Evolutionary conservation across 1,284 basidiomycete species (phyloP).

Genomic region (Fomitopsis schrenkii): DNA sequence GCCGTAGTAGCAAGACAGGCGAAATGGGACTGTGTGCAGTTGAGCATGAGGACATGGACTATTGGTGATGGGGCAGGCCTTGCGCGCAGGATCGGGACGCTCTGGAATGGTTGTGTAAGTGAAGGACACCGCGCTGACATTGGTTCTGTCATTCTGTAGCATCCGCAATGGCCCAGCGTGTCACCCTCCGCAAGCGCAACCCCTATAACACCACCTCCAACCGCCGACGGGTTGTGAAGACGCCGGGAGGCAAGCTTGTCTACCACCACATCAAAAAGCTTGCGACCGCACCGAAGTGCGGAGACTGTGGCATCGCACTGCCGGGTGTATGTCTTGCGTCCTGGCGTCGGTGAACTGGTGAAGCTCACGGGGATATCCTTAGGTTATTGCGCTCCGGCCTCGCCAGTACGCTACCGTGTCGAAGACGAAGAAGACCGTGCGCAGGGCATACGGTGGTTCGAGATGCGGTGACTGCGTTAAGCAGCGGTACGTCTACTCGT

Average conservation of each 20-base stretch:
- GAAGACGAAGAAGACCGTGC: constrained; percentile 94
- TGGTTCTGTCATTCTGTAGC: constrained; percentile 5
- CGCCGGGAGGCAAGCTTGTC: constrained; percentile 89
- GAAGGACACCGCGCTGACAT: not conserved
- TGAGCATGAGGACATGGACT: not conserved
- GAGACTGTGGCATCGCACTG: constrained; percentile 91
- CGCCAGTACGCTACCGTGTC: constrained; percentile 91
- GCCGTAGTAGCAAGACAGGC: not conserved
- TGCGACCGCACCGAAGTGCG: constrained; percentile 89
- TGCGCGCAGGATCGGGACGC: not conserved
- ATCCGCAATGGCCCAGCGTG: constrained; percentile 91
- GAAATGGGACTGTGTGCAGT: not conserved
- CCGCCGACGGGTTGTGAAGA: constrained; percentile 95
- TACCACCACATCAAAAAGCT: constrained; percentile 91
- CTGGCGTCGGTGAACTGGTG: not conserved
- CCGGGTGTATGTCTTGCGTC: constrained; percentile 72
- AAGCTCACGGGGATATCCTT: not conserved
- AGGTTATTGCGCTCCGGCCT: constrained; percentile 92
- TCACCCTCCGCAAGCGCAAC: constrained; percentile 98
- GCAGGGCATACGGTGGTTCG: constrained; percentile 93
- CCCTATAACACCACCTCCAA: constrained; percentile 99
- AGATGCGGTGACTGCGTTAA: constrained; percentile 91
- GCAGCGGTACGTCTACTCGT: constrained; percentile 62
- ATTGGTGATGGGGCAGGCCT: not conserved
- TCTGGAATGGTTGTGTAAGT: not conserved